Evolutionary conservation across 2,329 filamentous ascomycete species (phyloP), one percentile per base, ranked within the genome.

Genomic region (Trematosphaeria pertusa): DNA sequence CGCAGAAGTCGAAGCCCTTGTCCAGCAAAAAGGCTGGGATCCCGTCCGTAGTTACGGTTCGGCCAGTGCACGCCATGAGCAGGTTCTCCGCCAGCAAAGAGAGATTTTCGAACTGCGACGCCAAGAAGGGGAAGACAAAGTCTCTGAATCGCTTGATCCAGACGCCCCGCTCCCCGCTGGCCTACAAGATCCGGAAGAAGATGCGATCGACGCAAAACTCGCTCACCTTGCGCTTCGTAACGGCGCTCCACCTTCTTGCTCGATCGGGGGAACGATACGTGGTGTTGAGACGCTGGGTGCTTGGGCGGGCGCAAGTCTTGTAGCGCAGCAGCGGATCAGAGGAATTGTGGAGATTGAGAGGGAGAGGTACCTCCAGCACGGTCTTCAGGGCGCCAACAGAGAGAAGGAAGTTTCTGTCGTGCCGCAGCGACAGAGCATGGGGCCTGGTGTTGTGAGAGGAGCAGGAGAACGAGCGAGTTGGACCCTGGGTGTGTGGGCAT

Each of bases 21-120:
- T 94, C 4, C 77, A 85, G 12, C 75, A 80, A 34, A 78, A 85
- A 52, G 89, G 90, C 5, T 97, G 93, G 91, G 85, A 89, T 58
- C 79, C 83, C 0, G 85, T 96, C 1, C 80, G 81, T 33, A 91
- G 87, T 26, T 88, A 87, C 57, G 87, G 81, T 1, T 81, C 84
- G 3, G 84, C 77, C 24, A 70, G 73, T 11, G 64, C 52, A 26
- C 58, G 45, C 2, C 69, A 61, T 19, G 68, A 70, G 39, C 58
- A 60, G 8, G 48, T 52, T 8, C 40, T 70, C 2, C 62, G 59
- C 3, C 43, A 58, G 18, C 54, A 58, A 15, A 54, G 52, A 37
- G 64, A 69, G 17, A 58, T 58, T 7, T 15, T 56, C 2, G 60
- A 65, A 30, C 28, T 58, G 18, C 47, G 48, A 21, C 40, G 32